Evolutionary conservation across 2,329 filamentous ascomycete genomes (phyloP).

Genomic region (Thielaviopsis ethacetica): DNA sequence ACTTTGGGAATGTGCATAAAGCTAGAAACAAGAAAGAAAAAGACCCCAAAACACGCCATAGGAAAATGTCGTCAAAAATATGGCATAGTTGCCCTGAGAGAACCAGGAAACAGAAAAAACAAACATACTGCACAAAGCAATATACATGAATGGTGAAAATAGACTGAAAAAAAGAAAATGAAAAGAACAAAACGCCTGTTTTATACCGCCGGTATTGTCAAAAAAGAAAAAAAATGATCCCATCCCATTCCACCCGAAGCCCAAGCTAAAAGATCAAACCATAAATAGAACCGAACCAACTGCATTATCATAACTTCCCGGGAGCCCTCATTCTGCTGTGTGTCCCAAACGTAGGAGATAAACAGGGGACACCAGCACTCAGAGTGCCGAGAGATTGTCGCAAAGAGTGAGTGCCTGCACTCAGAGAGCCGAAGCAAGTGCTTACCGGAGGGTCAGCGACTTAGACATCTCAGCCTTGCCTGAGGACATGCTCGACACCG

Average conservation of each 20-base stretch:
- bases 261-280: neutral
- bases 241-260: neutral
- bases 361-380: too few species aligned
- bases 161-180: neutral
- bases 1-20: neutral
- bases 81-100: neutral
- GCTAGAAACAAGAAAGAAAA: neutral
- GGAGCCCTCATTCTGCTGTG: neutral
- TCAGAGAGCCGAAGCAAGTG: constrained; percentile 7
- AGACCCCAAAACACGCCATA: neutral
- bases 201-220: neutral
- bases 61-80: neutral
- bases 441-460: constrained; percentile 84
- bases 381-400: neutral
- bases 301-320: neutral
- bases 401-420: neutral
- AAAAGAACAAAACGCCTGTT: constrained; percentile 1
- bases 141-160: neutral
- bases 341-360: neutral
- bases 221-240: neutral
- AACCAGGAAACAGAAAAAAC: neutral
- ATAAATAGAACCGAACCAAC: neutral
- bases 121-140: neutral
- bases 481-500: constrained; percentile 49
- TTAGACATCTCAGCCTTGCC: constrained; percentile 76